Base-by-base conservation (phyloP, 2,329 filamentous ascomycete genomes). In the Alternaria ethzedia region DNA sequence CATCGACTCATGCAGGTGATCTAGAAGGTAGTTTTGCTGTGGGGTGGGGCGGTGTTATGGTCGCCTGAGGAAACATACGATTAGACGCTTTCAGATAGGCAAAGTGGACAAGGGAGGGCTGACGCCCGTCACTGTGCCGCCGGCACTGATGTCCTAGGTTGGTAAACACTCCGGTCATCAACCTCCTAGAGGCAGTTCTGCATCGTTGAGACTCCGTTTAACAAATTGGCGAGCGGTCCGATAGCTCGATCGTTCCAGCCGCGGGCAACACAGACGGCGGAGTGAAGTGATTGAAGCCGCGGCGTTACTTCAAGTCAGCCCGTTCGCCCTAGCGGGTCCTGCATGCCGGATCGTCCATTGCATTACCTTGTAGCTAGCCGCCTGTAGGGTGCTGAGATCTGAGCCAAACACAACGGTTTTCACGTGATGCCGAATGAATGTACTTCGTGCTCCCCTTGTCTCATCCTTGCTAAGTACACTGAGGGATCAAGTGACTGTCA, bases 401-500 rank as follows among this genome's bases (percentile, higher is more conserved):
- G 49, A 36, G 30, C 49, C 49, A 28, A 52, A 52, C 30, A n/a
- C 28, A 36, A 25, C 30, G 49, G 28, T 52, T 36, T 61, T 61
- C 52, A 55, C 44, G 44, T 61, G 46, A 51, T 44, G n/a, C 41
- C 20, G 21, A 45, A 41, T 28, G 21, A 45, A 41, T 23, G 45
- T 15, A 51, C n/a, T 57, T 25, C 50, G 51, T 50, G 23, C 21
- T 20, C 25, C 44, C 54, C 58, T 50, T 47, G 52, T 57, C 54
- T 17, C 47, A 51, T 60, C 45, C 61, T 52, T 56, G 50, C 26
- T 41, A 44, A 23, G 25, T 46, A 23, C n/a, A 59, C 41, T 46
- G 60, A 66, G 68, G 63, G 61, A 70, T 70, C 70, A 70, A 71
- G 64, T 72, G 69, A 72, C 66, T 65, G 54, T 59, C 71, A 75